Evolutionary conservation across 2,329 filamentous ascomycete genomes (phyloP).

Genomic region (Aquanectria penicillioides): DNA sequence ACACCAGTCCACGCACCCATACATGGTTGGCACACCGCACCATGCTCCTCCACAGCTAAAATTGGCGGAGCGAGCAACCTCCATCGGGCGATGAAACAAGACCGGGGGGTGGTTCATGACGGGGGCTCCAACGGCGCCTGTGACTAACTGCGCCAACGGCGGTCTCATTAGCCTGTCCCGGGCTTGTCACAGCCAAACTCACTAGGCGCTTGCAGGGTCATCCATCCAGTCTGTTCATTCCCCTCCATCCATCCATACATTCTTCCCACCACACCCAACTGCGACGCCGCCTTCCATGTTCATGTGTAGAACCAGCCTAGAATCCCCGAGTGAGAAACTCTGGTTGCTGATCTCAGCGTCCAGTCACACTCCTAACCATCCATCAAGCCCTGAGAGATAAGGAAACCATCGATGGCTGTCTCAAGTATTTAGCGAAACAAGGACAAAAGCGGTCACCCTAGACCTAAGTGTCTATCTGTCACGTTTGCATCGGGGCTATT

Average conservation of each 20-base stretch:
- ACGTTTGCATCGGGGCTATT: too few relatives aligned
- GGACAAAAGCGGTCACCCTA: conserved; percentile 1
- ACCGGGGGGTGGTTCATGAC: conserved; percentile 18
- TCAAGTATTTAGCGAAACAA: not conserved
- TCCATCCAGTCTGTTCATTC: not conserved
- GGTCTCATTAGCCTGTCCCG: conserved; percentile 22
- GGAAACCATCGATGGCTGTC: too few relatives aligned
- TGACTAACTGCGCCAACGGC: conserved; percentile 28
- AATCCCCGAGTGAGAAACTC: not conserved
- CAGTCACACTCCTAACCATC: not conserved
- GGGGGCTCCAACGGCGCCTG: conserved; percentile 24
- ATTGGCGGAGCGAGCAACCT: conserved; percentile 21
- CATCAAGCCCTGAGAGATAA: too few relatives aligned
- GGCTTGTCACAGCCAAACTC: conserved; percentile 1
- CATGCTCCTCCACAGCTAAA: conserved; percentile 19
- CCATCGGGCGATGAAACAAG: conserved; percentile 25
- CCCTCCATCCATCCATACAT: not conserved
- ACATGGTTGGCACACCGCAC: conserved; percentile 13
- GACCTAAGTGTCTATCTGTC: too few relatives aligned
- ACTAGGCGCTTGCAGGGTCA: conserved; percentile 18
- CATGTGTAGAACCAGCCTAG: too few relatives aligned
- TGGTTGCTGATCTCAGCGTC: conserved; percentile 4
- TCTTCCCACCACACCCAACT: too few relatives aligned
- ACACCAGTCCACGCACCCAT: not conserved
- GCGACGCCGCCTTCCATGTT: too few relatives aligned